phyloP scores from a whole-genome alignment of 192 early-diverging fungal species.

The Coemansia sp. region DNA sequence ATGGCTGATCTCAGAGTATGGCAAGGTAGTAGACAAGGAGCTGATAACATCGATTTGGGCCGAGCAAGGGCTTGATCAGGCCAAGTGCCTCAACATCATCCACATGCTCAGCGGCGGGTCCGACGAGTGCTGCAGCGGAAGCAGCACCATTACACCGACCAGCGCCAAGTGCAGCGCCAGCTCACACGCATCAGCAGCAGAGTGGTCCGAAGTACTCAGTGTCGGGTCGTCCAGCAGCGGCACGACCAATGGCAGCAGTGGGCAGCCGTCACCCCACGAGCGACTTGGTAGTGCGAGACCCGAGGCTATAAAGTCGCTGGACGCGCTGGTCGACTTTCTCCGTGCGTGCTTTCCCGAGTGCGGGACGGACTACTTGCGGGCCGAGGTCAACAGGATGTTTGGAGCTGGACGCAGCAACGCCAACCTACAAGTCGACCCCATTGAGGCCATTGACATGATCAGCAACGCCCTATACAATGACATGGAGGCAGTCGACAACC shows the following conservation, averaged over 20 bases:
- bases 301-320: slow-evolving; percentile 32
- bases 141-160: neutral
- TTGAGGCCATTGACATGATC: slow-evolving; percentile 47
- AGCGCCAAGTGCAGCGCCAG: slow-evolving; percentile 8
- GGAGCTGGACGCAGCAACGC: neutral
- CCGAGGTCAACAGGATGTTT: slow-evolving; percentile 27
- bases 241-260: neutral
- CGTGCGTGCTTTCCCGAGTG: slow-evolving; percentile 48
- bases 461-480: slow-evolving; percentile 47
- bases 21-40: slow-evolving; percentile 30
- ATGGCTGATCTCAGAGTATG: slow-evolving; percentile 32
- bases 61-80: slow-evolving; percentile 27
- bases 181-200: neutral
- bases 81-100: slow-evolving; percentile 40
- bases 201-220: slow-evolving; percentile 16
- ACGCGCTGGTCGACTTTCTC: slow-evolving; percentile 32
- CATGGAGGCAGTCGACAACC: slow-evolving; percentile 28
- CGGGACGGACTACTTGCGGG: slow-evolving; percentile 29
- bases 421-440: slow-evolving; percentile 32
- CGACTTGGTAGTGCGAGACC: neutral
- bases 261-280: neutral
- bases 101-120: slow-evolving; percentile 36
- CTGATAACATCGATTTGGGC: slow-evolving; percentile 46
- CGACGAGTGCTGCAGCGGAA: neutral
- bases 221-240: neutral